phyloP scores from a whole-genome alignment of 2,329 filamentous ascomycete species.

The Xylariaceae sp. region DNA sequence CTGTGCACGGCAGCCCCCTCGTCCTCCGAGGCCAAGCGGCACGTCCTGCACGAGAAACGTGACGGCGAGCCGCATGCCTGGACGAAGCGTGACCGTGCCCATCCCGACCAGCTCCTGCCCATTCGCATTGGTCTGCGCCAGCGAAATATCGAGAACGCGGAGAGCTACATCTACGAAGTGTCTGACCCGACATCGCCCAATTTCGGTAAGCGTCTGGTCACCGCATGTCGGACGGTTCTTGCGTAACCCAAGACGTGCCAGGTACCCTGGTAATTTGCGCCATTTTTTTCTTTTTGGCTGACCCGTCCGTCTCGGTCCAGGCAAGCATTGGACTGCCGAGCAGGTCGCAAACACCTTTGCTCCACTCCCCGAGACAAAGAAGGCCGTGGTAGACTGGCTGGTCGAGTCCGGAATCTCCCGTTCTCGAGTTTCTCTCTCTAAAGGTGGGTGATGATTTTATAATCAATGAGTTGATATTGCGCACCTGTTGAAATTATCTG shows the following conservation, averaged over 20 bases:
- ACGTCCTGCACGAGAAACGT: conserved; percentile 19
- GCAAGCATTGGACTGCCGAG: conserved; percentile 38
- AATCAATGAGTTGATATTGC: no score
- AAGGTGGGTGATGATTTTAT: conserved; percentile 33
- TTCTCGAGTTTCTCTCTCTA: conserved; percentile 43
- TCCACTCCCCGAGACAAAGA: conserved; percentile 39
- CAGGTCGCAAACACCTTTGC: conserved; percentile 41
- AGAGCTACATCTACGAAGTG: conserved; percentile 39
- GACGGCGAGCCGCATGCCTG: conserved; percentile 15
- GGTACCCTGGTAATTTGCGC: no score
- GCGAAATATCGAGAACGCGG: conserved; percentile 40
- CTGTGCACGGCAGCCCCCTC: conserved; percentile 13
- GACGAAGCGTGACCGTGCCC: conserved; percentile 17
- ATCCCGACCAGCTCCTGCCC: conserved; percentile 24
- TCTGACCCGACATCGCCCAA: conserved; percentile 39
- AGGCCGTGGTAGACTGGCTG: conserved; percentile 50
- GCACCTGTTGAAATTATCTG: no score
- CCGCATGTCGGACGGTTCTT: neutral
- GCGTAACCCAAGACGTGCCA: neutral
- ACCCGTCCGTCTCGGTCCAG: neutral
- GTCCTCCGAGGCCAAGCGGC: neutral
- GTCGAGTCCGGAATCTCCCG: conserved; percentile 43
- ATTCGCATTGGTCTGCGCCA: conserved; percentile 41
- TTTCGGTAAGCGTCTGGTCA: conserved; percentile 34
- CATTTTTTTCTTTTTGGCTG: no score